Conservation (phyloP, 306 rosid genomes). For the Medicago truncatula region DNA sequence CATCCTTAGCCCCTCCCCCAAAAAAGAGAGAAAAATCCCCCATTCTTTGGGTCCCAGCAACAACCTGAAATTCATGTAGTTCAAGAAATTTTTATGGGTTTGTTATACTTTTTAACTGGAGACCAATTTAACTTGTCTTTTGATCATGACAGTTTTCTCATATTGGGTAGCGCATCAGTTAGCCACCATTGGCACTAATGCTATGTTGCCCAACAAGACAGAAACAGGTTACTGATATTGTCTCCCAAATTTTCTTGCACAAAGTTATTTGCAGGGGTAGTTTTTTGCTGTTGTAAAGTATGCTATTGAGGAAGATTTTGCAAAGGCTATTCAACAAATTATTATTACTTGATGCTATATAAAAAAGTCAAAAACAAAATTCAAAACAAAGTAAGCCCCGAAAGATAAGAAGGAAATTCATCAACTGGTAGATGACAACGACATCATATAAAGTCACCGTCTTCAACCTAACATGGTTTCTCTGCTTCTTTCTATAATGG, state of each 20-base stretch:
- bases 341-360: too few species aligned
- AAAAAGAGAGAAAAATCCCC: not conserved
- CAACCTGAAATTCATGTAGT: slow-evolving; percentile 30
- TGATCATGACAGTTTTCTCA: slow-evolving; percentile 50
- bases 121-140: slow-evolving; percentile 27
- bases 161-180: slow-evolving; percentile 39
- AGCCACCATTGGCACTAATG: slow-evolving; percentile 41
- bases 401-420: too few species aligned
- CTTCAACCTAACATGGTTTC: too few species aligned
- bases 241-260: slow-evolving; percentile 46
- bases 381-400: too few species aligned
- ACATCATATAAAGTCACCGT: too few species aligned
- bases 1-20: not conserved
- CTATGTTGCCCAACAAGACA: slow-evolving; percentile 43
- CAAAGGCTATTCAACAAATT: too few species aligned
- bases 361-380: too few species aligned
- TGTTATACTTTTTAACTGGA: slow-evolving; percentile 19
- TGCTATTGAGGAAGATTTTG: slow-evolving; percentile 16
- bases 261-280: slow-evolving; percentile 53
- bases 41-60: slow-evolving; percentile 16
- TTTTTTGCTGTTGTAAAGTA: slow-evolving; percentile 58
- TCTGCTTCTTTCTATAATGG: too few species aligned
- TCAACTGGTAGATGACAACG: too few species aligned
- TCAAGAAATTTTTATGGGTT: slow-evolving; percentile 11
- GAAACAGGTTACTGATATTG: slow-evolving; percentile 43